phyloP scores from a whole-genome alignment of 805 yeast species.

The Lachancea thermotolerans region DNA sequence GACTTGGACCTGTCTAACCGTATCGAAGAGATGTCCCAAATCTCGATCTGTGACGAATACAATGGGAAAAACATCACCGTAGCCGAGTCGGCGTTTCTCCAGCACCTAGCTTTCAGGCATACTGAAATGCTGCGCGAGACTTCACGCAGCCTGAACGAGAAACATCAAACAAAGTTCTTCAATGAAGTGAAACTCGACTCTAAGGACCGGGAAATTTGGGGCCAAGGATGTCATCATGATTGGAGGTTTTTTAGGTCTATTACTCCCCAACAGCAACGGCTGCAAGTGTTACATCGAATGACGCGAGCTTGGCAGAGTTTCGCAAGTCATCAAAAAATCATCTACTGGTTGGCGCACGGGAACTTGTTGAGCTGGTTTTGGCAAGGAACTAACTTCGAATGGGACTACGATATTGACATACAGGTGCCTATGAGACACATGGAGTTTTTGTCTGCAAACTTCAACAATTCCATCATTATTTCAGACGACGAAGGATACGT shows the following conservation, averaged over 20 bases:
- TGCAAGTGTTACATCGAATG: slow-evolving; percentile 31
- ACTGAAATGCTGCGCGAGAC: not conserved
- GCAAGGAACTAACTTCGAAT: slow-evolving; percentile 41
- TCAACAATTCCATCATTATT: slow-evolving; percentile 38
- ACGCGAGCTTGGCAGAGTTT: slow-evolving; percentile 44
- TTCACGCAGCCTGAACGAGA: not conserved
- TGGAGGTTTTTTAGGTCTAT: slow-evolving; percentile 50
- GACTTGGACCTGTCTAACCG: not conserved
- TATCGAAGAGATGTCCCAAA: not conserved
- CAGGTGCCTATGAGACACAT: slow-evolving; percentile 42
- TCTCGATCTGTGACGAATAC: not conserved
- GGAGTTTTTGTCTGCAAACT: slow-evolving; percentile 35
- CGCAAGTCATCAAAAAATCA: slow-evolving; percentile 35
- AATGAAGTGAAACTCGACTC: not conserved
- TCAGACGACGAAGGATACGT: slow-evolving; percentile 13
- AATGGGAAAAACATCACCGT: not conserved
- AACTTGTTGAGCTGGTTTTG: slow-evolving; percentile 50
- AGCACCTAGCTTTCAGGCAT: not conserved
- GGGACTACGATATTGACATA: slow-evolving; percentile 37
- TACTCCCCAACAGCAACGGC: slow-evolving; percentile 30
- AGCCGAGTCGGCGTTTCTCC: not conserved
- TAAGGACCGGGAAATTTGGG: not conserved
- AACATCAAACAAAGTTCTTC: not conserved
- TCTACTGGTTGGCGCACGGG: slow-evolving; percentile 35
- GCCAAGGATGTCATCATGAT: slow-evolving; percentile 38